Percentiles rank a stretch among this genome's conserved stretches.
Evolutionary conservation across 106 monocot genomes (phyloP).

Genomic region (Apostasia shenzhenica): DNA sequence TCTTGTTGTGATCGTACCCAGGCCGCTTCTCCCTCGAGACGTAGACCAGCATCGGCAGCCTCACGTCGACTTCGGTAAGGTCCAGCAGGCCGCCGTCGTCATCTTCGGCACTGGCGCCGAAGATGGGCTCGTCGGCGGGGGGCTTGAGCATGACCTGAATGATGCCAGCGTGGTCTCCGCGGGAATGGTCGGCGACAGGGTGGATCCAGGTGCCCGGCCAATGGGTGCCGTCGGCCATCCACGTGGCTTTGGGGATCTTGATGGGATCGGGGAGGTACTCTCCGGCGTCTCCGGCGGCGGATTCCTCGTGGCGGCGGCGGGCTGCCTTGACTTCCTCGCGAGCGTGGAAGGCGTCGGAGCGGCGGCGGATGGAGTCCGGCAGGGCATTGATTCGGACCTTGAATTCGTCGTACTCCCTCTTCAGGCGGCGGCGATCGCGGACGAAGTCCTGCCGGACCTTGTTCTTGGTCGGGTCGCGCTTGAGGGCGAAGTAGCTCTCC

Average conservation of each 20-base stretch:
- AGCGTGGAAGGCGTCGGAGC: conserved; percentile 82
- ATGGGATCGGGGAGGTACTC: conserved; percentile 41
- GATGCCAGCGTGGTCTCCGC: conserved; percentile 69
- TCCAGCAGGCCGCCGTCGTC: conserved; percentile 28
- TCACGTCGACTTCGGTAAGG: conserved; percentile 44
- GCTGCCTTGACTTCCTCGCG: conserved; percentile 81
- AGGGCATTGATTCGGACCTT: conserved; percentile 82
- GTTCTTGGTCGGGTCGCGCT: conserved; percentile 75
- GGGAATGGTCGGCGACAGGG: conserved; percentile 45
- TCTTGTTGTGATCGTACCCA: conserved; percentile 75
- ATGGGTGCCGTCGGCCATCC: conserved; percentile 96
- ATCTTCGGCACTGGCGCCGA: conserved; percentile 10
- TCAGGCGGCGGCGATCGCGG: conserved; percentile 63
- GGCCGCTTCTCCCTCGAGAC: conserved; percentile 70
- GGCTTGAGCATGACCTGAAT: conserved; percentile 93
- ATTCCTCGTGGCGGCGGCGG: conserved; percentile 43
- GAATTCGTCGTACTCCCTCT: conserved; percentile 95
- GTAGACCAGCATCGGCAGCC: conserved; percentile 64
- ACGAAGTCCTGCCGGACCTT: conserved; percentile 80
- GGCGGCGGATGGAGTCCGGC: conserved; percentile 71
- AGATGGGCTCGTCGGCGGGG: conserved; percentile 33
- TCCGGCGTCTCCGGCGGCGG: conserved; percentile 11
- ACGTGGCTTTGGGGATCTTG: conserved; percentile 82
- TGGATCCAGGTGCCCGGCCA: conserved; percentile 82
- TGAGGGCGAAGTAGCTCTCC: conserved; percentile 73